Evolutionary conservation across 306 rosid genomes (phyloP).

Genomic region (Cercis canadensis): DNA sequence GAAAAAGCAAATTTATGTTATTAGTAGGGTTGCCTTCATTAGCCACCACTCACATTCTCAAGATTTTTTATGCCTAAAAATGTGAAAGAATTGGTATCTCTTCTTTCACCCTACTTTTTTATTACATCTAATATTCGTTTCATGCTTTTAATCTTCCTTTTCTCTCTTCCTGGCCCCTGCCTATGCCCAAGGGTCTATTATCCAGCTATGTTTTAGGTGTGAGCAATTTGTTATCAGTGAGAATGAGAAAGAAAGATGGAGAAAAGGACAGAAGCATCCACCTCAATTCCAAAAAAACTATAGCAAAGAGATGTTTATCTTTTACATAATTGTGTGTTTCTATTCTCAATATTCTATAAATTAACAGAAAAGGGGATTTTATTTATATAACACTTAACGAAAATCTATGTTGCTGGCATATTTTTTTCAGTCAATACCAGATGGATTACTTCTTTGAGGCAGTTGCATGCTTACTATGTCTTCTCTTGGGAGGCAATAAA

Average conservation of each 20-base stretch:
- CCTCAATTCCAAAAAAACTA: background rate
- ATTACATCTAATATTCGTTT: no score
- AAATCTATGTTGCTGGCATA: conserved; percentile 11
- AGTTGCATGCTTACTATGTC: conserved; percentile 90
- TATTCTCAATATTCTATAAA: conserved; percentile 13
- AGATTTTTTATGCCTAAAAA: no score
- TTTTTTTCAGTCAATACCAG: conserved; percentile 55
- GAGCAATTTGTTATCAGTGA: background rate
- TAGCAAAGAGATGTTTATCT: background rate
- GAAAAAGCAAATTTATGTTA: no score
- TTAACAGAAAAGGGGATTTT: conserved; percentile 9
- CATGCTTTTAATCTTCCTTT: no score
- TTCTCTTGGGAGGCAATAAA: conserved; percentile 64
- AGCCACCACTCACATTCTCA: no score
- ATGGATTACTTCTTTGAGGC: conserved; percentile 68
- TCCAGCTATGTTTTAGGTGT: no score
- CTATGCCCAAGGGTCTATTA: no score
- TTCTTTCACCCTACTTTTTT: no score
- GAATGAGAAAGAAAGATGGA: background rate
- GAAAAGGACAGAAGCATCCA: background rate
- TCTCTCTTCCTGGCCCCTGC: no score
- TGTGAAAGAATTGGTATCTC: no score
- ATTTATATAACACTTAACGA: conserved; percentile 18
- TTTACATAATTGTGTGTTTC: background rate
- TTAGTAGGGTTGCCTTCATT: no score